Evolutionary conservation across 306 rosid genomes (phyloP).

Genomic region (Acacia acuminata): DNA sequence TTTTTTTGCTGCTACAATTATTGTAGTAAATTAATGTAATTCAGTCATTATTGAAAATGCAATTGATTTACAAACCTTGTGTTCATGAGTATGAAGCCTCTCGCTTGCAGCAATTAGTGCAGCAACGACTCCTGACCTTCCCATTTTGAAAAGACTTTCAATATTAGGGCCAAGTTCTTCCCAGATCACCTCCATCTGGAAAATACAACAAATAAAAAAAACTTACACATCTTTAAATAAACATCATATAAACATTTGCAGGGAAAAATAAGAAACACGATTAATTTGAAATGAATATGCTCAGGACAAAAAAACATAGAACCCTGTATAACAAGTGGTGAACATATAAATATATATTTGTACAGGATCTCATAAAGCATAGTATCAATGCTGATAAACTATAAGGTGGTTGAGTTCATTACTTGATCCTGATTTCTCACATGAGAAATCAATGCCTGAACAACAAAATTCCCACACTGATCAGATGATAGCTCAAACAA

Average conservation of each 20-base stretch:
- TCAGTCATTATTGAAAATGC: conserved; percentile 30
- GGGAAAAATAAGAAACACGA: conserved; percentile 13
- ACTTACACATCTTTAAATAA: neutral
- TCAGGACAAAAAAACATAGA: conserved; percentile 8
- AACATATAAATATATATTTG: conserved; percentile 1
- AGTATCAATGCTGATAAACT: neutral
- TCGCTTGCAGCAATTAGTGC: conserved; percentile 76
- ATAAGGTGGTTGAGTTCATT: conserved; percentile 29
- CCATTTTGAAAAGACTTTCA: conserved; percentile 71
- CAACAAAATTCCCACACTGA: conserved; percentile 85
- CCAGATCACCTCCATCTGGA: conserved; percentile 82
- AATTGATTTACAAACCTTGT: conserved; percentile 54
- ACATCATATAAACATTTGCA: neutral
- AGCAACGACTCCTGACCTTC: conserved; percentile 92
- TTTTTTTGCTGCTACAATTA: neutral
- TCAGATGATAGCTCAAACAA: conserved; percentile 78
- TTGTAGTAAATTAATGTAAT: conserved; percentile 4
- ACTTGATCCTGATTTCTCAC: conserved; percentile 61
- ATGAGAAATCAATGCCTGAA: conserved; percentile 86
- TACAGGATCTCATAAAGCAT: conserved; percentile 17
- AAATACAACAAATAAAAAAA: conserved; percentile 30
- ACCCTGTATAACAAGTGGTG: conserved; percentile 11
- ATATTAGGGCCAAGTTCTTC: conserved; percentile 78
- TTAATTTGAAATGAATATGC: conserved; percentile 25
- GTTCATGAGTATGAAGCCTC: conserved; percentile 76